phyloP scores from a whole-genome alignment of 306 rosid genomes.

The Geum urbanum region DNA sequence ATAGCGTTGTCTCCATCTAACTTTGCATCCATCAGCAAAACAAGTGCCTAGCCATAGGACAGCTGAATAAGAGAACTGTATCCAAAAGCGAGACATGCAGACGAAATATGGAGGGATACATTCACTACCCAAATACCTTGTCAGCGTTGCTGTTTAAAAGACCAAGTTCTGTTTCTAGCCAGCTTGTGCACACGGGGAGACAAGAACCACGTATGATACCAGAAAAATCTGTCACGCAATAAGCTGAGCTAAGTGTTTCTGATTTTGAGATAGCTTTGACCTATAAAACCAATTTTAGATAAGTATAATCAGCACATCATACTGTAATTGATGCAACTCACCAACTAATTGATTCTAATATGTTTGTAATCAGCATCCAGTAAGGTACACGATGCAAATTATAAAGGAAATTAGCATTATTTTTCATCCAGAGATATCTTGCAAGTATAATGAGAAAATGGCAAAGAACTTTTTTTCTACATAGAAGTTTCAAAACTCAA shows the following conservation, averaged over 20 bases:
- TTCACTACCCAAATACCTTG: slow-evolving; percentile 43
- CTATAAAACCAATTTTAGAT: slow-evolving; percentile 37
- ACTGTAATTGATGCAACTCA: slow-evolving; percentile 5
- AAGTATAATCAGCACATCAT: neutral
- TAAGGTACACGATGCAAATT: neutral
- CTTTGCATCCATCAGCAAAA: slow-evolving; percentile 53
- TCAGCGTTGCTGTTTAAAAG: slow-evolving; percentile 39
- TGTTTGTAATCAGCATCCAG: neutral
- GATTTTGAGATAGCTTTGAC: slow-evolving; percentile 52
- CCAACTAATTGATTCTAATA: neutral
- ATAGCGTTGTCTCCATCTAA: slow-evolving; percentile 53
- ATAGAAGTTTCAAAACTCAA: slow-evolving; percentile 11
- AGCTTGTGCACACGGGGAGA: slow-evolving; percentile 52
- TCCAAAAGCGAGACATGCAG: slow-evolving; percentile 18
- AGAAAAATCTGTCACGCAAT: slow-evolving; percentile 49
- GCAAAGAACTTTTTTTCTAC: neutral
- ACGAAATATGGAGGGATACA: slow-evolving; percentile 10
- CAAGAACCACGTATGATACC: slow-evolving; percentile 51
- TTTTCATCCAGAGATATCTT: neutral
- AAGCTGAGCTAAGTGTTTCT: slow-evolving; percentile 35
- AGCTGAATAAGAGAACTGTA: slow-evolving; percentile 18
- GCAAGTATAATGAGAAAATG: neutral
- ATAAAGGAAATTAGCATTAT: neutral
- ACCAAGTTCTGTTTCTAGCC: slow-evolving; percentile 73
- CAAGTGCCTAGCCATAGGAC: slow-evolving; percentile 46